phyloP scores from a whole-genome alignment of 2,329 filamentous ascomycete genomes.

The Stylonectria norvegica region DNA sequence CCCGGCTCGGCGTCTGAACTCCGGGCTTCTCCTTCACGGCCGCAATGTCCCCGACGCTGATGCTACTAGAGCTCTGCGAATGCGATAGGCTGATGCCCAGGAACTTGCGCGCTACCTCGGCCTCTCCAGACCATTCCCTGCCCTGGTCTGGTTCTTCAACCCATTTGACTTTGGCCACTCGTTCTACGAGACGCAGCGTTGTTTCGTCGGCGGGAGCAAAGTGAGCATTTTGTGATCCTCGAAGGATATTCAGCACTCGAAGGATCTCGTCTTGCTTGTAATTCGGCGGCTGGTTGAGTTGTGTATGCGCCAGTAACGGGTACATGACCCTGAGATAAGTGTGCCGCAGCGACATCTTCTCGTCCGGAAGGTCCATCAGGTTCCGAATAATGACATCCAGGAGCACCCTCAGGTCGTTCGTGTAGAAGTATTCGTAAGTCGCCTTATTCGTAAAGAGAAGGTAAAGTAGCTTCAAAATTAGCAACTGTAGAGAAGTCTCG shows the following conservation, averaged over 20 bases:
- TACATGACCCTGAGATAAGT: constrained; percentile 93
- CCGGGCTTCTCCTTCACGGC: constrained; percentile 78
- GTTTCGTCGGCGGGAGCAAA: constrained; percentile 81
- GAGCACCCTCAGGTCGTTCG: constrained; percentile 90
- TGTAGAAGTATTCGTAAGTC: constrained; percentile 98
- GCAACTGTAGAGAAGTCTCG: constrained; percentile 86
- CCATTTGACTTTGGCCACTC: constrained; percentile 72
- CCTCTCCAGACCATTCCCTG: constrained; percentile 33
- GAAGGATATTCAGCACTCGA: constrained; percentile 69
- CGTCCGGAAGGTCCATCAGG: constrained; percentile 88
- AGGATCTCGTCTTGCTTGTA: constrained; percentile 89
- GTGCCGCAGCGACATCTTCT: constrained; percentile 73
- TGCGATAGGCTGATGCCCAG: constrained; percentile 69
- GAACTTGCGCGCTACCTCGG: constrained; percentile 54
- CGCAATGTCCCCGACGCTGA: constrained; percentile 76
- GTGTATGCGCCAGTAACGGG: constrained; percentile 85
- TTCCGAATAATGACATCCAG: constrained; percentile 96
- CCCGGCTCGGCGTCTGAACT: constrained; percentile 72
- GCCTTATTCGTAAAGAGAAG: constrained; percentile 87
- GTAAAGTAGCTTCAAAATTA: constrained; percentile 96
- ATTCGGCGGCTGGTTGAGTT: constrained; percentile 78
- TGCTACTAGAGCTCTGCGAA: constrained; percentile 63
- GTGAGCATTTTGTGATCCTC: constrained; percentile 62
- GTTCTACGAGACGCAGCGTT: constrained; percentile 70
- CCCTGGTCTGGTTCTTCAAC: constrained; percentile 41